Evolutionary conservation across 75 land plant genomes (phyloP), one percentile per base, ranked within the genome.

Genomic region (Ceratopteris richardii): DNA sequence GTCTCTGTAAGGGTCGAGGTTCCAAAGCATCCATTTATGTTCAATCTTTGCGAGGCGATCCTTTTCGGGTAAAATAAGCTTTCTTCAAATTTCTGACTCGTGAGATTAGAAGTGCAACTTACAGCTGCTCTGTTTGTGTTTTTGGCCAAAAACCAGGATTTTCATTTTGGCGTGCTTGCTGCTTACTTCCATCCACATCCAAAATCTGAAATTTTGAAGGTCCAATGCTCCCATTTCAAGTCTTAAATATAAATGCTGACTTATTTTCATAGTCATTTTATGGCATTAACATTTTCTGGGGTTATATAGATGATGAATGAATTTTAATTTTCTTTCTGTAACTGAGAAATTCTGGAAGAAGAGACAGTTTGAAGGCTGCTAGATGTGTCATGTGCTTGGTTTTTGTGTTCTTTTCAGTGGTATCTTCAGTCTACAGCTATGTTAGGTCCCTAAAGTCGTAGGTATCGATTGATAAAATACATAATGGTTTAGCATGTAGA

Each of bases 1-100:
- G 37, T 9, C 3, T 33, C 7, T 33, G 69, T 56, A 76, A 88
- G 93, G 88, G 82, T 11, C 77, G 75, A 58, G 76, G 83, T 44
- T 65, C 72, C 24, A 72, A 75, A 57, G 74, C 64, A 27, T 88
- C 88, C 28, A 73, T 82, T 70, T 88, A 82, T 69, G 88, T 88
- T 52, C 93, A 88, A 29, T 88, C 93, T 44, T 60, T 88, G 77
- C 72, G 93, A 61, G 93, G 93, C 42, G 93, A 88, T 82, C 93
- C 93, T 23, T 84, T 79, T 23, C 65, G 82, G 74, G 93, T 88
- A 65, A 71, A 82, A 40, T 48, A 62, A 37, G 2, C 23, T 31
- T 9, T 37, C 10, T 51, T 18, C 44, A 19, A 28, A 1, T 31
- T 62, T 47, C n/a, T n/a, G n/a, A n/a, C n/a, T n/a, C n/a, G n/a